These are phyloP conservation scores for Podila clonocystis DNA, from an alignment of 192 early-diverging fungal genomes.

Conservation along the genomic window DNA sequence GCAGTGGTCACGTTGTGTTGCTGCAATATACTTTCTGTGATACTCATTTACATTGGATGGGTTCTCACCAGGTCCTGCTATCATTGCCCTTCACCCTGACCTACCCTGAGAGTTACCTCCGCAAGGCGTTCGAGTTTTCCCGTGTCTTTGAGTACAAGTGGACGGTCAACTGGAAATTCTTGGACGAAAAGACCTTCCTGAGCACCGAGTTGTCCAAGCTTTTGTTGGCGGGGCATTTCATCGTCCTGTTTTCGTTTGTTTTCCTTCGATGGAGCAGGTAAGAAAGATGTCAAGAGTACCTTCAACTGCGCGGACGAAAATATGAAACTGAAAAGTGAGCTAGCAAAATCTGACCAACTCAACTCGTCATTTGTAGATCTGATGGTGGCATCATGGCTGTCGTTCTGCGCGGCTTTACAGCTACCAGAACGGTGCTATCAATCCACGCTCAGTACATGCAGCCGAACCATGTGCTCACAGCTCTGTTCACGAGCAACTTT, in stretches of 20 bases:
- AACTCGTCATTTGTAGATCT: slow-evolving; percentile 7
- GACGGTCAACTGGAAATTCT: slow-evolving; percentile 97
- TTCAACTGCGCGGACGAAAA: background rate
- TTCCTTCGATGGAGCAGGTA: slow-evolving; percentile 66
- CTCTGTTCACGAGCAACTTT: slow-evolving; percentile 89
- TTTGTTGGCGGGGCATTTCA: slow-evolving; percentile 70
- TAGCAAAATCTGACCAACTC: background rate
- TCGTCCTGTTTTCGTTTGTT: slow-evolving; percentile 68
- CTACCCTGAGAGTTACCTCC: slow-evolving; percentile 72
- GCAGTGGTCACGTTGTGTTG: background rate
- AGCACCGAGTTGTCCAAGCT: slow-evolving; percentile 63
- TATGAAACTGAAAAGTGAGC: background rate
- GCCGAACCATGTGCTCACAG: slow-evolving; percentile 57
- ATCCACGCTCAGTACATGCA: slow-evolving; percentile 30
- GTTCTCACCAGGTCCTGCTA: slow-evolving; percentile 22
- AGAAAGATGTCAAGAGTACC: background rate
- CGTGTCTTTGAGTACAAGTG: slow-evolving; percentile 90
- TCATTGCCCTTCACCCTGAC: slow-evolving; percentile 51
- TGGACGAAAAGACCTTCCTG: slow-evolving; percentile 75
- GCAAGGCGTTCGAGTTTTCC: slow-evolving; percentile 86
- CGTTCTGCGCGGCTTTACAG: slow-evolving; percentile 26
- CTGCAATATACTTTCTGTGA: background rate
- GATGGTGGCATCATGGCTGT: slow-evolving; percentile 50
- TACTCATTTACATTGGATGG: background rate
- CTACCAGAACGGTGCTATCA: slow-evolving; percentile 10